Evolutionary conservation across 257 asterid species (phyloP).

Genomic region (Plantago ovata): DNA sequence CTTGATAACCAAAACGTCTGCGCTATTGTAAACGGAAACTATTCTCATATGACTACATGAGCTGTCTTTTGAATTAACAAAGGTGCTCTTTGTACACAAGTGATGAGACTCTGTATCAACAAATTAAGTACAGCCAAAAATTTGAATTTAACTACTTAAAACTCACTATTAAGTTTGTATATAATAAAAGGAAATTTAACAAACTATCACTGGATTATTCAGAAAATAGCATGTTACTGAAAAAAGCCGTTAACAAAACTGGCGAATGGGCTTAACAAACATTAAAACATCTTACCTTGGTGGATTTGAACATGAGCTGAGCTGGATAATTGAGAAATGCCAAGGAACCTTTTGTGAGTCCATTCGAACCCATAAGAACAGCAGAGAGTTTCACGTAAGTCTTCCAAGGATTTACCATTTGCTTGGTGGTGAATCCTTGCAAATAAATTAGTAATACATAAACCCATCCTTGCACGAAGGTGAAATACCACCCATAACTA

Average conservation of each 20-base stretch:
- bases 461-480: constrained; percentile 96
- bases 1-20: neutral
- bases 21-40: neutral
- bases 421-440: constrained; percentile 82
- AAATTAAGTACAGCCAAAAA: no score
- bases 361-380: constrained; percentile 91
- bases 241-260: no score
- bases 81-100: neutral
- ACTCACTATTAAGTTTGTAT: no score
- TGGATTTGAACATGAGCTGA: constrained; percentile 95
- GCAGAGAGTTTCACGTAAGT: constrained; percentile 82
- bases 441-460: constrained; percentile 61
- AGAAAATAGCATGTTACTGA: no score
- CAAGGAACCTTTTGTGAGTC: constrained; percentile 84
- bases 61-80: neutral
- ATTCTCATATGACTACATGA: neutral
- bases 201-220: no score
- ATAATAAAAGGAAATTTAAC: no score
- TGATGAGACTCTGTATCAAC: no score
- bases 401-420: constrained; percentile 96
- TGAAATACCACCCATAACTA: constrained; percentile 97
- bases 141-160: no score
- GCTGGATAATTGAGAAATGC: constrained; percentile 95
- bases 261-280: neutral
- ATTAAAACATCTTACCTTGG: constrained; percentile 49